Evolutionary conservation across 179 eudicot genomes (phyloP).

Genomic region (Beta corolliflora): DNA sequence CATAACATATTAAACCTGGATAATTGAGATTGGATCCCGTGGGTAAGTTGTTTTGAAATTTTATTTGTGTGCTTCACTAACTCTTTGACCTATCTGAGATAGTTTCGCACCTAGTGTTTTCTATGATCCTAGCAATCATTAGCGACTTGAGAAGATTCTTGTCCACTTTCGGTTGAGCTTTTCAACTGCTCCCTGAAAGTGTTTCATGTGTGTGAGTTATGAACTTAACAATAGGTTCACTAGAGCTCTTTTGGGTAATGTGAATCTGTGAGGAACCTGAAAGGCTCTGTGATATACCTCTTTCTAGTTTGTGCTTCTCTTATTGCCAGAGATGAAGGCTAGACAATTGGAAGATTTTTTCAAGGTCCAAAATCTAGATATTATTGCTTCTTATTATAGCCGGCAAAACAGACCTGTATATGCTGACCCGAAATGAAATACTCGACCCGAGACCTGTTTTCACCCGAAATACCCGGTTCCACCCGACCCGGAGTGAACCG

Average conservation of each 20-base stretch:
- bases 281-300: not conserved
- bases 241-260: not conserved
- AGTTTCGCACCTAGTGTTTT: not conserved
- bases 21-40: not conserved
- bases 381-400: too few species aligned
- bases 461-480: too few species aligned
- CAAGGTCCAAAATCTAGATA: too few species aligned
- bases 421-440: too few species aligned
- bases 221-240: not conserved
- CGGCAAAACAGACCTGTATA: too few species aligned
- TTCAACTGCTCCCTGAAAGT: not conserved
- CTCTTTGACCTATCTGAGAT: not conserved
- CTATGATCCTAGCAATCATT: not conserved
- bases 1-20: not conserved
- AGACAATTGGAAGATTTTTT: not conserved
- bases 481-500: too few species aligned
- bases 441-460: too few species aligned
- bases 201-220: not conserved
- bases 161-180: not conserved
- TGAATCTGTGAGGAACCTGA: not conserved
- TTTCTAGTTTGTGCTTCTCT: not conserved
- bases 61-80: not conserved
- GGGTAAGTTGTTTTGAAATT: not conserved
- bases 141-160: not conserved
- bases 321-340: not conserved